Base-by-base conservation (phyloP, 768 basidiomycete species). In the Psilocybe tampanensis region DNA sequence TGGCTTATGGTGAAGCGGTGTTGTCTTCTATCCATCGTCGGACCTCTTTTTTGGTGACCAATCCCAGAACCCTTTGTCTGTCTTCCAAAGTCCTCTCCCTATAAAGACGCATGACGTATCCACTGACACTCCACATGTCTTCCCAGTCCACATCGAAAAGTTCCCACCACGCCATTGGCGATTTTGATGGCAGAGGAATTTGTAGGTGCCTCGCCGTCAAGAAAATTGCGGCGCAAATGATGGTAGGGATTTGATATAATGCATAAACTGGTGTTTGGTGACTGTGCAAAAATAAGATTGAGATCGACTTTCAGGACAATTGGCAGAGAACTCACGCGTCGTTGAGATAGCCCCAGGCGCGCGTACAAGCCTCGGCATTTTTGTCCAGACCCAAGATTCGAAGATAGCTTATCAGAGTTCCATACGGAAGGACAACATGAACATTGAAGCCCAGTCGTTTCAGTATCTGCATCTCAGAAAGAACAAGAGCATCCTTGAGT, bases 391-490 rank as follows among this genome's bases (percentile, higher is more conserved):
- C 94, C 18, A 99, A 82, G 19, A 98, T 83, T 58, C 92, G 81
- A 68, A 97, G 77, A 72, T 99, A 98, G 74, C 97, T 98, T 64
- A 98, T 89, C 54, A 98, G 82, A 6, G 94, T 94, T 32, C 90
- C 94, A 63, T 98, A 98, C 2, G 96, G 95, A 29, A 98, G 77
- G 11, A 93, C 90, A 44, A 96, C 92, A 64, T 92, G 89, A 39
- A 96, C 92, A 66, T 98, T 92, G 76, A 98, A 99, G 1, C 93
- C 96, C 11, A 99, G 81, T 21, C 96, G 83, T 72, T 99, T 99
- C 61, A 99, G 80, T 19, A 98, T 83, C 70, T 99, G 97, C 94
- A 98, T 98, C 73, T 99, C 97, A 1, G 90, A 87, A 13, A 95
- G 89, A 19, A 98, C 94, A 47, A 98, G 77, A 7, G 91, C 88